Percentiles rank a stretch among this genome's conserved stretches.
Conservation (phyloP, 139 green algal species). For the Tetraselmis striata region DNA sequence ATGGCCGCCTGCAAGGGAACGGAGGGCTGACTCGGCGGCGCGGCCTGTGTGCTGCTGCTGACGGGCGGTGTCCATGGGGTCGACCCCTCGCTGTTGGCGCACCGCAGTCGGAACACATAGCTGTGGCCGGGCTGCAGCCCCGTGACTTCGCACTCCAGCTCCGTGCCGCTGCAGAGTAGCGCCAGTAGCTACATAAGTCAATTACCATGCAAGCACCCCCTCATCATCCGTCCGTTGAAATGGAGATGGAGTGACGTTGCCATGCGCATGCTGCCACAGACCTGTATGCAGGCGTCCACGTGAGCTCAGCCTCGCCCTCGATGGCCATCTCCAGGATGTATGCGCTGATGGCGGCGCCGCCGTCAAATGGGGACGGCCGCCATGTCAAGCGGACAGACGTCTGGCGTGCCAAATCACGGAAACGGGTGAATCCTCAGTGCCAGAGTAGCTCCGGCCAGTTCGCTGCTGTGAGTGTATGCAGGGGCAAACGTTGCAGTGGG, state of each 20-base stretch:
- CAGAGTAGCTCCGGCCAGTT: no score
- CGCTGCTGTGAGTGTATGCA: no score
- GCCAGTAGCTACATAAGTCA: no score
- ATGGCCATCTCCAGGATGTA: not conserved
- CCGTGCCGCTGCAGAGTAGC: not conserved
- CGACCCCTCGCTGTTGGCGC: not conserved
- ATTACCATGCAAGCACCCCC: no score
- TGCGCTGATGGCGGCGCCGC: constrained; percentile 32
- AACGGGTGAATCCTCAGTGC: no score
- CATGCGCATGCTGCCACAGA: no score
- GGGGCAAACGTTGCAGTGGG: no score
- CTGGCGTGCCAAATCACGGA: constrained; percentile 21
- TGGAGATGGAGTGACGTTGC: no score
- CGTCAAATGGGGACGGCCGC: constrained; percentile 46
- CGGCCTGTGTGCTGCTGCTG: not conserved
- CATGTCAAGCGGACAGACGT: constrained; percentile 37
- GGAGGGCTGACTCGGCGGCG: not conserved
- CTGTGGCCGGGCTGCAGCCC: not conserved
- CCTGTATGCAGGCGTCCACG: not conserved
- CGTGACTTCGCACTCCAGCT: not conserved
- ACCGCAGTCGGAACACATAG: not conserved
- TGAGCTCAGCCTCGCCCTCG: not conserved
- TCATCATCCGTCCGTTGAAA: no score
- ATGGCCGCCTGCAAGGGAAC: not conserved
- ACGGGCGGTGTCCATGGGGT: not conserved